phyloP scores from a whole-genome alignment of 2,329 filamentous ascomycete species.

The Ceratocystis destructans region DNA sequence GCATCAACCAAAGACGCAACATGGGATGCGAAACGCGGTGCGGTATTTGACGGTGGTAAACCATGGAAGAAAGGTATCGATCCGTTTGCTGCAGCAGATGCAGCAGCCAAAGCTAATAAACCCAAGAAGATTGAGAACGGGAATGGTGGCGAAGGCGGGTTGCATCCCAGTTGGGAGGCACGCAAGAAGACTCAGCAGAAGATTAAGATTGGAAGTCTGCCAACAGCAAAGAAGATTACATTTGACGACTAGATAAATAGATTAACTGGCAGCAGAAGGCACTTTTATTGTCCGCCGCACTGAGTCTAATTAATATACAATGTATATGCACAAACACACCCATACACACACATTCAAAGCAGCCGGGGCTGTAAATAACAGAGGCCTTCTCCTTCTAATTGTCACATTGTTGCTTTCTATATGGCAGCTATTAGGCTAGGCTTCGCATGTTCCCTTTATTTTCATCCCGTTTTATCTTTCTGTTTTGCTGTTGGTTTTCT shows the following conservation, averaged over 20 bases:
- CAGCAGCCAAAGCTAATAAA: slow-evolving; percentile 20
- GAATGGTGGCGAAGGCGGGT: slow-evolving; percentile 35
- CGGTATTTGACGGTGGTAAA: slow-evolving; percentile 32
- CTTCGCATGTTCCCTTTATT: slow-evolving; percentile 7
- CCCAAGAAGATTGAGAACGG: slow-evolving; percentile 28
- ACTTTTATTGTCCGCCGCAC: not conserved
- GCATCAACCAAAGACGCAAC: slow-evolving; percentile 30
- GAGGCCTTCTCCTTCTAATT: not conserved
- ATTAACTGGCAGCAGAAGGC: not conserved
- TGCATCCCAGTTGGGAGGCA: slow-evolving; percentile 54
- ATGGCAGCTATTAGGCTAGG: slow-evolving; percentile 11
- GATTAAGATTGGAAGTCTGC: slow-evolving; percentile 38
- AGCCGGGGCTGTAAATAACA: not conserved
- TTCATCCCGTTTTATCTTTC: not conserved
- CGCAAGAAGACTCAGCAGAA: slow-evolving; percentile 44
- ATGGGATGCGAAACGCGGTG: slow-evolving; percentile 46
- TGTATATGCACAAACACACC: not conserved
- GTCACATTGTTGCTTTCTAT: slow-evolving; percentile 11
- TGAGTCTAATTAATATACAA: too few species aligned
- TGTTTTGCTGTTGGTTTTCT: not conserved
- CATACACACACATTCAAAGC: not conserved
- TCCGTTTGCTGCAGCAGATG: slow-evolving; percentile 22
- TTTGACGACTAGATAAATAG: slow-evolving; percentile 33
- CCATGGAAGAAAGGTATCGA: slow-evolving; percentile 42
- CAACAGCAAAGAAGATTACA: slow-evolving; percentile 34